Percentiles rank a stretch among this genome's conserved stretches.
These are phyloP conservation scores for Neofusicoccum kwambonambiense DNA, from an alignment of 2,329 filamentous ascomycete genomes.

Conservation along the genomic window DNA sequence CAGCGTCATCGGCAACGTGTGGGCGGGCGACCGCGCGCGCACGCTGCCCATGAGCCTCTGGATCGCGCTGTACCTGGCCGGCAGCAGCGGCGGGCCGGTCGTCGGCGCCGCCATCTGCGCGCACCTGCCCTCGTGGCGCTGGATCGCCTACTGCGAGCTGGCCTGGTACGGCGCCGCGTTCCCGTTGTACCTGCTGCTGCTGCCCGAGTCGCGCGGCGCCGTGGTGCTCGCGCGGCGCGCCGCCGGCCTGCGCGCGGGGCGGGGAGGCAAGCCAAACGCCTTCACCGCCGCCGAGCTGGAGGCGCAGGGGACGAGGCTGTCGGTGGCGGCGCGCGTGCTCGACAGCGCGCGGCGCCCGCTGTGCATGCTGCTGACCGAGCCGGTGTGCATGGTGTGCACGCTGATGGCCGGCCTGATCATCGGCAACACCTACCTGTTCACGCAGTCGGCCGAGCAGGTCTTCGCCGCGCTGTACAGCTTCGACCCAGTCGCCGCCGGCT, in stretches of 20 bases:
- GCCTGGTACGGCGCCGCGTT: constrained; percentile 43
- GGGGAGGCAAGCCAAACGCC: constrained; percentile 19
- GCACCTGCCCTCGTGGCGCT: constrained; percentile 32
- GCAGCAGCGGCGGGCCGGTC: constrained; percentile 36
- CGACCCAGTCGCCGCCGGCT: constrained; percentile 43
- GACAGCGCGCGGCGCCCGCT: constrained; percentile 29
- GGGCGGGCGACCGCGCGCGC: constrained; percentile 31
- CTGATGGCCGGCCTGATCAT: constrained; percentile 50
- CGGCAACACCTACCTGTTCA: constrained; percentile 51
- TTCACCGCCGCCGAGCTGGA: constrained; percentile 36
- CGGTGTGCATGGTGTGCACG: constrained; percentile 49
- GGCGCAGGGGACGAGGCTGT: constrained; percentile 20
- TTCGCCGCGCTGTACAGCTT: constrained; percentile 42
- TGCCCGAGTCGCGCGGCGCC: constrained; percentile 49
- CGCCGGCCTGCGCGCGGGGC: constrained; percentile 28
- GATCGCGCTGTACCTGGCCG: constrained; percentile 34
- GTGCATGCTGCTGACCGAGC: constrained; percentile 49
- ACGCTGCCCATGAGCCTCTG: constrained; percentile 37
- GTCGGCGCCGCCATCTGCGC: constrained; percentile 36
- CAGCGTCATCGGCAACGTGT: constrained; percentile 41
- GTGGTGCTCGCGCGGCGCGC: constrained; percentile 46
- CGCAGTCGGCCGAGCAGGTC: constrained; percentile 48
- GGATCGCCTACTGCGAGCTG: constrained; percentile 42
- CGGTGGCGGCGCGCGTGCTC: constrained; percentile 33
- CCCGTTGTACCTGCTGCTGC: constrained; percentile 37